phyloP scores from a whole-genome alignment of 2,329 filamentous ascomycete genomes.

The Chrysoporthe puriensis region DNA sequence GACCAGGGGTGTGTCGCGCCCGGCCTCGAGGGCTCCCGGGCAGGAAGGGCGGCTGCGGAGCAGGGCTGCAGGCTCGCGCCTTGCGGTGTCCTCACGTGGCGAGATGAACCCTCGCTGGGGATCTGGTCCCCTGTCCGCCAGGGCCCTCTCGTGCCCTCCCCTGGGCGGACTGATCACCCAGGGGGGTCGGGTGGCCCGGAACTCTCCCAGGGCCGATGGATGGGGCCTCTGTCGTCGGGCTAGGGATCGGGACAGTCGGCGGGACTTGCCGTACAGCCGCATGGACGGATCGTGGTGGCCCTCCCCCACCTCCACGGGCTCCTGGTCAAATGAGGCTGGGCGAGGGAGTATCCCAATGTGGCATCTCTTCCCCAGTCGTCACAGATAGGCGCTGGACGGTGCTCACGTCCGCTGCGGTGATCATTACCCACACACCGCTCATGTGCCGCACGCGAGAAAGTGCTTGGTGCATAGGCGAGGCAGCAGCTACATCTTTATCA shows the following conservation, averaged over 20 bases:
- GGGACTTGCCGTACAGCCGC: conserved; percentile 3
- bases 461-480: not conserved
- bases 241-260: not conserved
- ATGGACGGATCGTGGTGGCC: not conserved
- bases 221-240: not conserved
- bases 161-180: not conserved
- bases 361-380: too few species aligned
- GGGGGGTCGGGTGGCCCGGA: not conserved
- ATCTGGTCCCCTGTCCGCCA: not conserved
- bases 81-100: not conserved
- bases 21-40: not conserved
- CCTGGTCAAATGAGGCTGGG: not conserved
- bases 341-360: not conserved
- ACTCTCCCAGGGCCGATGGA: not conserved
- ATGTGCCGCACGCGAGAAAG: not conserved
- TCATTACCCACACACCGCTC: not conserved
- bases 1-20: not conserved
- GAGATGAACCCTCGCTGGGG: not conserved
- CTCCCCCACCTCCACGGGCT: not conserved
- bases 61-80: not conserved
- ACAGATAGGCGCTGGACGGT: too few species aligned
- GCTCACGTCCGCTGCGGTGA: too few species aligned
- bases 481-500: not conserved
- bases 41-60: not conserved
- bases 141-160: not conserved